Percentiles rank a stretch among this genome's conserved stretches.
Conservation (phyloP, 2,329 filamentous ascomycete genomes). For the Orbilia oligospora region DNA sequence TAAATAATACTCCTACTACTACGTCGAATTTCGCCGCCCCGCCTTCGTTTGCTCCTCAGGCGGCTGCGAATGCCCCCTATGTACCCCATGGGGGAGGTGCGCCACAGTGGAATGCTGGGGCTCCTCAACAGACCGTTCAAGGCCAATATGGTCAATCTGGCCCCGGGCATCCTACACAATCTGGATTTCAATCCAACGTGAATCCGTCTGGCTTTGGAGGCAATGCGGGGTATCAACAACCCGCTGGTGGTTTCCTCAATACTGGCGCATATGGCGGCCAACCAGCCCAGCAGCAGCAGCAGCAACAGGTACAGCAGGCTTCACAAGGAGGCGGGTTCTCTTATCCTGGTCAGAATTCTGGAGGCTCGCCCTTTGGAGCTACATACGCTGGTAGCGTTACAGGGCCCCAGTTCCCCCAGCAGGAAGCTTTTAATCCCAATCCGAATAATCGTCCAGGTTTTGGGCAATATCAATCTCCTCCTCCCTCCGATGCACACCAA, state of each 20-base stretch:
- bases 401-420: slow-evolving; percentile 52
- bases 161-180: slow-evolving; percentile 16
- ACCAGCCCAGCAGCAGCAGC: slow-evolving; percentile 32
- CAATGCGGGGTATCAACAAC: slow-evolving; percentile 48
- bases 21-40: slow-evolving; percentile 59
- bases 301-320: slow-evolving; percentile 37
- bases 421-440: slow-evolving; percentile 42
- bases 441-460: slow-evolving; percentile 41
- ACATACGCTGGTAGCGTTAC: slow-evolving; percentile 55
- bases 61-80: slow-evolving; percentile 43
- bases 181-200: slow-evolving; percentile 44
- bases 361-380: slow-evolving; percentile 44
- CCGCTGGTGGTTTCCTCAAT: slow-evolving; percentile 44
- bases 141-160: slow-evolving; percentile 48
- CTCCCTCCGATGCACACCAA: slow-evolving; percentile 48
- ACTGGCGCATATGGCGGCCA: slow-evolving; percentile 46
- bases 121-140: slow-evolving; percentile 41
- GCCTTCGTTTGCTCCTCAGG: slow-evolving; percentile 51
- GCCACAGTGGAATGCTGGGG: slow-evolving; percentile 56
- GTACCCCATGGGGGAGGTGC: slow-evolving; percentile 46
- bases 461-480: slow-evolving; percentile 53
- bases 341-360: slow-evolving; percentile 45
- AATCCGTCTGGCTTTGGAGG: slow-evolving; percentile 45
- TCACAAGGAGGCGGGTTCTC: slow-evolving; percentile 44
- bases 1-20: slow-evolving; percentile 58